phyloP scores from a whole-genome alignment of 352 stramenopile genomes.

The Phytopythium litorale region DNA sequence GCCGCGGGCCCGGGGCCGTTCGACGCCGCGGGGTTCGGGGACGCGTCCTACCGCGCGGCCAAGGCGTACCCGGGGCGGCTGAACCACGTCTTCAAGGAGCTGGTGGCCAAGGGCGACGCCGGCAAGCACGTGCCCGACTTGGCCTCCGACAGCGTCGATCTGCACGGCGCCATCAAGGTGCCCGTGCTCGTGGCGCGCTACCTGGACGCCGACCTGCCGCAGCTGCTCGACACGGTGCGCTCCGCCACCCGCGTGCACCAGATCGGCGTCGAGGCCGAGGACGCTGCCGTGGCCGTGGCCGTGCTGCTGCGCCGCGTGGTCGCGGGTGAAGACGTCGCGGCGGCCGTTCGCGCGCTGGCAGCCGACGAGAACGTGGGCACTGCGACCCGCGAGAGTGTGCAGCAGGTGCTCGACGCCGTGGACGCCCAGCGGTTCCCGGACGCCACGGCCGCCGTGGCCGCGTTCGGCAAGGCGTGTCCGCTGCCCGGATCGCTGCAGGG shows the following conservation, averaged over 20 bases:
- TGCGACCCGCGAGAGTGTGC: slow-evolving; percentile 25
- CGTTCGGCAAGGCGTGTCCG: slow-evolving; percentile 57
- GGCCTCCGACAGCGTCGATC: slow-evolving; percentile 46
- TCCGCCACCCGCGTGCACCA: slow-evolving; percentile 56
- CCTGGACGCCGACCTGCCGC: slow-evolving; percentile 22
- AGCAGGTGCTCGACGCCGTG: slow-evolving; percentile 47
- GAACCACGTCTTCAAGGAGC: slow-evolving; percentile 66
- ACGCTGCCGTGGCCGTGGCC: slow-evolving; percentile 44
- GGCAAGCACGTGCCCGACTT: slow-evolving; percentile 52
- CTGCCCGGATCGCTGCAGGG: slow-evolving; percentile 55
- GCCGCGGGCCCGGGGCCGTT: slow-evolving; percentile 29
- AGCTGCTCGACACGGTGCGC: slow-evolving; percentile 41
- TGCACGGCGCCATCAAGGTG: slow-evolving; percentile 57
- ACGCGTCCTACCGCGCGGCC: slow-evolving; percentile 42
- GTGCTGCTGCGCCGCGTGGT: slow-evolving; percentile 55
- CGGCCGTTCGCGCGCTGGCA: slow-evolving; percentile 33
- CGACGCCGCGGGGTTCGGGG: slow-evolving; percentile 35
- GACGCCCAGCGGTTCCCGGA: slow-evolving; percentile 34
- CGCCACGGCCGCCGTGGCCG: slow-evolving; percentile 34
- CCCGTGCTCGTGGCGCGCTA: slow-evolving; percentile 55
- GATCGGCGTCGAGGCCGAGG: slow-evolving; percentile 37
- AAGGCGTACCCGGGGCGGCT: slow-evolving; percentile 56
- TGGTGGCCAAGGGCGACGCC: slow-evolving; percentile 61
- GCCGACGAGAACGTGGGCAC: slow-evolving; percentile 31
- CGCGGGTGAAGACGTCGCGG: slow-evolving; percentile 20